phyloP scores from a whole-genome alignment of 345 rosid genomes.

The Citrus reticulata region DNA sequence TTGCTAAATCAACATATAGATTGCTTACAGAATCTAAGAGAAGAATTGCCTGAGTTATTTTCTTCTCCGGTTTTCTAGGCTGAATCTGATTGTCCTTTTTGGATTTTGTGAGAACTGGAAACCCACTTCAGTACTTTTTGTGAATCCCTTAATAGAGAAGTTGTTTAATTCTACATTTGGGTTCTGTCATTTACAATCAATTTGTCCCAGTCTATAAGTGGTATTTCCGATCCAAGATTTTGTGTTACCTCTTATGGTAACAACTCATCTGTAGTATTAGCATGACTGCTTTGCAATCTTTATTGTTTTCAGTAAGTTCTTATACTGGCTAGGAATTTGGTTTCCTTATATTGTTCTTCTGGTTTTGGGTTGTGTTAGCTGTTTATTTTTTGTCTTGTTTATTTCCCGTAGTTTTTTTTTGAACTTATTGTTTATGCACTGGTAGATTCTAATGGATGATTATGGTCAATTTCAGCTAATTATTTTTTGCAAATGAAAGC shows the following conservation, averaged over 20 bases:
- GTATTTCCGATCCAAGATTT: background rate
- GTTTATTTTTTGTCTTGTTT: background rate
- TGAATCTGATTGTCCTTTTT: background rate
- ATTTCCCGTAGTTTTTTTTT: background rate
- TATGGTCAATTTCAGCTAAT: constrained; percentile 22
- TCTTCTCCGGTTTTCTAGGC: background rate
- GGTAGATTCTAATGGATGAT: constrained; percentile 17
- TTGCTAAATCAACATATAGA: background rate
- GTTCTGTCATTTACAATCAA: background rate
- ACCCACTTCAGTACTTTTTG: background rate
- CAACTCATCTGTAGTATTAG: background rate
- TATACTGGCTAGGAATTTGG: background rate
- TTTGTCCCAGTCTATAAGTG: background rate
- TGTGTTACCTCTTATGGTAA: background rate
- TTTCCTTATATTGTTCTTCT: background rate
- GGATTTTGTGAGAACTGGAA: background rate
- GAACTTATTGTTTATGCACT: background rate
- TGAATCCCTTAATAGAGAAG: background rate
- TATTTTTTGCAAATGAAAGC: constrained; percentile 39
- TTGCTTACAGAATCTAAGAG: background rate
- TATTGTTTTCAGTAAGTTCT: background rate
- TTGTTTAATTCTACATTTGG: constrained; percentile 5
- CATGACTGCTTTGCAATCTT: background rate
- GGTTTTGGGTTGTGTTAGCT: background rate
- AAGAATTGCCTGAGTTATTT: background rate